Evolutionary conservation across 108 stramenopile species (phyloP).

Genomic region (Nitzschia putrida): DNA sequence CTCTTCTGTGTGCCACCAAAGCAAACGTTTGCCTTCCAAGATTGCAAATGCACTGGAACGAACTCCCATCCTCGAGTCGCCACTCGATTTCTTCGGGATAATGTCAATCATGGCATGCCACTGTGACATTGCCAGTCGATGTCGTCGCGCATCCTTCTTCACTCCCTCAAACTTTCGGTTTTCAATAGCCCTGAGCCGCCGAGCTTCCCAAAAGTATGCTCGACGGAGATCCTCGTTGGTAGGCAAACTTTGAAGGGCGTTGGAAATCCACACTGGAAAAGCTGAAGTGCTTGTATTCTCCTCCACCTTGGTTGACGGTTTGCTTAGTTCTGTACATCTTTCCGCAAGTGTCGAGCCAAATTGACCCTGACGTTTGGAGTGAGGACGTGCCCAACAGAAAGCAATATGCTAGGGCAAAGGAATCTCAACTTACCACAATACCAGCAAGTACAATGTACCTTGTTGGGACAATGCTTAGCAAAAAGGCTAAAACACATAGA

Average conservation of each 20-base stretch:
- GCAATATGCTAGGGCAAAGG: background rate
- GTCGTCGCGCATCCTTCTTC: slow-evolving; percentile 61
- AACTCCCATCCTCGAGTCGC: background rate
- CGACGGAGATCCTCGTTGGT: slow-evolving; percentile 82
- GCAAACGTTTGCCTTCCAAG: slow-evolving; percentile 79
- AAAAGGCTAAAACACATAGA: slow-evolving; percentile 32
- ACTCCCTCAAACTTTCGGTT: slow-evolving; percentile 48
- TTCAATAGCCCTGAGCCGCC: slow-evolving; percentile 51
- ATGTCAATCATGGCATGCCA: slow-evolving; percentile 55
- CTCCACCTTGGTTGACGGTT: slow-evolving; percentile 7
- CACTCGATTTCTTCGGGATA: slow-evolving; percentile 14
- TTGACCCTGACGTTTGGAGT: slow-evolving; percentile 32
- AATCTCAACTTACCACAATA: slow-evolving; percentile 40
- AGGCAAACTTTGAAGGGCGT: slow-evolving; percentile 71
- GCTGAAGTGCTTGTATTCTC: slow-evolving; percentile 9
- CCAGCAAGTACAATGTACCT: slow-evolving; percentile 41
- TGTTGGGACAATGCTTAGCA: slow-evolving; percentile 42
- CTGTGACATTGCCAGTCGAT: slow-evolving; percentile 72
- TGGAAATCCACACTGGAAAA: slow-evolving; percentile 47
- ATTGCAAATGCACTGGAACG: slow-evolving; percentile 53
- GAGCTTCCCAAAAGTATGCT: slow-evolving; percentile 82
- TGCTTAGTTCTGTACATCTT: slow-evolving; percentile 27
- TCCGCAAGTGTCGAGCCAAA: slow-evolving; percentile 54
- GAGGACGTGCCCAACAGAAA: background rate
- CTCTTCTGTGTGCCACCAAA: slow-evolving; percentile 76